Conservation (phyloP, 805 yeast species). For the Ogataea salicorniae region DNA sequence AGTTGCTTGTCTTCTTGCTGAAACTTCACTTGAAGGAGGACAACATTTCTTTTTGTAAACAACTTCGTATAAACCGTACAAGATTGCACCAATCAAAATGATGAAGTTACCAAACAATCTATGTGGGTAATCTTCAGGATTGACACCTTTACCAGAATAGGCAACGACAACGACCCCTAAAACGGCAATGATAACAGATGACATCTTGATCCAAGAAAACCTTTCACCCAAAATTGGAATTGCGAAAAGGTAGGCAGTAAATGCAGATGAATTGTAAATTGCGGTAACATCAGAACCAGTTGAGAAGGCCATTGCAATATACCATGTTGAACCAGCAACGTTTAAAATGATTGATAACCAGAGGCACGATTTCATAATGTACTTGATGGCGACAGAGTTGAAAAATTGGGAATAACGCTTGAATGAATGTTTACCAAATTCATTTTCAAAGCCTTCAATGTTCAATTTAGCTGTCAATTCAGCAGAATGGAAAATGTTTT, state of each 20-base stretch:
- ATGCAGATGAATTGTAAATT: slow-evolving; percentile 84
- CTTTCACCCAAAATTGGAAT: slow-evolving; percentile 66
- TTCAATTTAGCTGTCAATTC: slow-evolving; percentile 29
- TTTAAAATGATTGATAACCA: slow-evolving; percentile 55
- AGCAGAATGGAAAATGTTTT: slow-evolving; percentile 35
- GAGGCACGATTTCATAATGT: slow-evolving; percentile 40
- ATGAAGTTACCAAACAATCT: slow-evolving; percentile 65
- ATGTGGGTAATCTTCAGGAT: slow-evolving; percentile 41
- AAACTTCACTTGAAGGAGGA: slow-evolving; percentile 60
- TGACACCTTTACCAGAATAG: slow-evolving; percentile 42
- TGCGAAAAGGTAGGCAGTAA: slow-evolving; percentile 81
- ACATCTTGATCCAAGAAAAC: slow-evolving; percentile 56
- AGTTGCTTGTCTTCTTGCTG: slow-evolving; percentile 65
- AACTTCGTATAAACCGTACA: slow-evolving; percentile 82
- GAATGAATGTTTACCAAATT: slow-evolving; percentile 27
- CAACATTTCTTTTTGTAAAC: slow-evolving; percentile 71
- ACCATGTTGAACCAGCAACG: slow-evolving; percentile 81
- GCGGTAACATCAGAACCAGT: slow-evolving; percentile 87
- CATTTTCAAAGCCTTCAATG: slow-evolving; percentile 28
- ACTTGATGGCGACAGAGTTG: slow-evolving; percentile 41
- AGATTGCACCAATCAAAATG: slow-evolving; percentile 66
- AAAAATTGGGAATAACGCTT: slow-evolving; percentile 30
- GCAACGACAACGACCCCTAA: slow-evolving; percentile 77
- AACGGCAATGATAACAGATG: slow-evolving; percentile 67
- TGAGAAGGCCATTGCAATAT: slow-evolving; percentile 72